A percentile compares a stretch with the other conserved stretches of the same genome.
Evolutionary conservation across 768 basidiomycete genomes (phyloP).

Genomic region (Tephrocybe rancida): DNA sequence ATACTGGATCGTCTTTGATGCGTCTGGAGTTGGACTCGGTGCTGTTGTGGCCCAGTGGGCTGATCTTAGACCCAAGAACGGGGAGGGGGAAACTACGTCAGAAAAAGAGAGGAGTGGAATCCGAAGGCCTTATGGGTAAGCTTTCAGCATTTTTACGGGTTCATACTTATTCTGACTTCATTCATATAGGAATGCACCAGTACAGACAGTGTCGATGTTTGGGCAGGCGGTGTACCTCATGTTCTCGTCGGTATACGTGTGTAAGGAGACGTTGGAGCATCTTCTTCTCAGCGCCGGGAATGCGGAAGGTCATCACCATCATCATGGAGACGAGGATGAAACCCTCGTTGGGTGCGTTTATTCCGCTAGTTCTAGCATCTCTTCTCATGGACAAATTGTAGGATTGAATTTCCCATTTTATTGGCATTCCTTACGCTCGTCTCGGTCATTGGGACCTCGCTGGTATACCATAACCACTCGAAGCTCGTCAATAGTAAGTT

Average conservation of each 20-base stretch:
- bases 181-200: constrained; percentile 57
- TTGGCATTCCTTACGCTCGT: constrained; percentile 57
- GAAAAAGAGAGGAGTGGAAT: constrained; percentile 44
- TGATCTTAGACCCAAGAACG: constrained; percentile 14
- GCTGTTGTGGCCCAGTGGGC: constrained; percentile 49
- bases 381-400: constrained; percentile 22
- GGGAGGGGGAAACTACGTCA: constrained; percentile 14
- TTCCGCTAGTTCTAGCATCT: constrained; percentile 42
- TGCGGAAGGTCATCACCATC: constrained; percentile 63
- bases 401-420: constrained; percentile 70
- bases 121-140: constrained; percentile 60
- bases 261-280: constrained; percentile 96
- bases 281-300: constrained; percentile 67
- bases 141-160: constrained; percentile 9
- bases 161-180: constrained; percentile 6
- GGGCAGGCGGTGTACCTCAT: constrained; percentile 92
- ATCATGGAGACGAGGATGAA: constrained; percentile 59
- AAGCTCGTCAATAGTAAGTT: constrained; percentile 64
- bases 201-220: constrained; percentile 77
- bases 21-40: constrained; percentile 71
- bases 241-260: constrained; percentile 94
- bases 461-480: constrained; percentile 63
- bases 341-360: constrained; percentile 38
- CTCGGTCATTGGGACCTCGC: constrained; percentile 58
- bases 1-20: constrained; percentile 96